These are phyloP conservation scores for Eleusine indica DNA, from an alignment of 176 grass and related monocot genomes.

Conservation along the genomic window DNA sequence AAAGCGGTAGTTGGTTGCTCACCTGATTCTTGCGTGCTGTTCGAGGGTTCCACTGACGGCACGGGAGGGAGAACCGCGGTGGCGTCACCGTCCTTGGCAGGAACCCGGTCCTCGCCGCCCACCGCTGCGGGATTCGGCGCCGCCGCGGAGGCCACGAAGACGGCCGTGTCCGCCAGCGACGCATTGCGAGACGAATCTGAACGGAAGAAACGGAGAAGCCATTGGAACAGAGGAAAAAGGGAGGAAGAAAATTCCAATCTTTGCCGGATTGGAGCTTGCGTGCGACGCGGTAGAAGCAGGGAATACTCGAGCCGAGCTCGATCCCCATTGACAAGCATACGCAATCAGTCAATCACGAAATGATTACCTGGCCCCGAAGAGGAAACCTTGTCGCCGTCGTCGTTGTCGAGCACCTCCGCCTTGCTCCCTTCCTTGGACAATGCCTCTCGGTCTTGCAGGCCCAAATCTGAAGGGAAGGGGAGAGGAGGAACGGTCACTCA, in stretches of 20 bases:
- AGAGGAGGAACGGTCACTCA: background rate
- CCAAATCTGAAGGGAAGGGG: slow-evolving; percentile 37
- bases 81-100: slow-evolving; percentile 10
- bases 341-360: background rate
- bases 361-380: slow-evolving; percentile 29
- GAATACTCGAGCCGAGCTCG: background rate
- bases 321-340: background rate
- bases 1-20: background rate
- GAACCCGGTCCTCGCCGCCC: background rate
- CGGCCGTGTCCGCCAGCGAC: slow-evolving; percentile 16
- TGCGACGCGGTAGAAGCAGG: slow-evolving; percentile 2
- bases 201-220: background rate
- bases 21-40: slow-evolving; percentile 50
- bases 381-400: slow-evolving; percentile 12
- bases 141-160: background rate
- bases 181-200: slow-evolving; percentile 47
- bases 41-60: slow-evolving; percentile 33
- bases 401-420: slow-evolving; percentile 45
- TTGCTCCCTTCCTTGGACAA: slow-evolving; percentile 42
- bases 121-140: background rate
- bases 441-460: background rate
- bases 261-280: slow-evolving; percentile 34
- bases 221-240: background rate
- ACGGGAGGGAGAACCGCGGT: background rate
- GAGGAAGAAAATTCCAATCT: background rate